These are phyloP conservation scores for Pilatotrama ljubarskyi DNA, from an alignment of 768 basidiomycete genomes.

Conservation along the genomic window DNA sequence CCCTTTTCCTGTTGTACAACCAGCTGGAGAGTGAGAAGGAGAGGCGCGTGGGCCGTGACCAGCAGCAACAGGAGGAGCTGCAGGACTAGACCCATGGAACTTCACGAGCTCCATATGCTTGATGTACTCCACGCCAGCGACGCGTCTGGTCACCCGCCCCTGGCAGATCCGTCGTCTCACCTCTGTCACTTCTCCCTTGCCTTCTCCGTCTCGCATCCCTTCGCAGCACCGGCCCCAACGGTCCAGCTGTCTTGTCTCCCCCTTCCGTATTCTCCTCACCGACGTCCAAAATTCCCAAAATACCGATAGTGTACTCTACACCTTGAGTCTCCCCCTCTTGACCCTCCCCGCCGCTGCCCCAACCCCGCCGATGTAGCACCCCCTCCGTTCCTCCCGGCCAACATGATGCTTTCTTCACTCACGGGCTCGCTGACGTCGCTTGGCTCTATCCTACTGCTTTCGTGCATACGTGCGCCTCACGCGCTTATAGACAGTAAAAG, in stretches of 20 bases:
- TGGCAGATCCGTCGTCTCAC: neutral
- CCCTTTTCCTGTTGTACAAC: constrained; percentile 94
- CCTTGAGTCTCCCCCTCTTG: constrained; percentile 7
- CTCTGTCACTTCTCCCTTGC: neutral
- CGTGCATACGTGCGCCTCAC: constrained; percentile 28
- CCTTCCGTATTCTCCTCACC: neutral
- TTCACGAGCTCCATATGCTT: constrained; percentile 4
- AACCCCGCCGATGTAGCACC: constrained; percentile 16
- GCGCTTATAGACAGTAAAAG: constrained; percentile 33
- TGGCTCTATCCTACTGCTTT: constrained; percentile 26
- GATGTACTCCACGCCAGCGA: constrained; percentile 2
- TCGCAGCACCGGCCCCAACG: neutral
- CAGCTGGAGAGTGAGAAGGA: constrained; percentile 97
- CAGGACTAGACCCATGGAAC: constrained; percentile 27
- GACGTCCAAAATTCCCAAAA: constrained; percentile 12
- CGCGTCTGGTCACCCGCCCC: neutral
- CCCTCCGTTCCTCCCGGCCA: constrained; percentile 10
- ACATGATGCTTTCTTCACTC: constrained; percentile 23
- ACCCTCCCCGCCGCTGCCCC: constrained; percentile 10
- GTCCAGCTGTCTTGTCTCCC: neutral
- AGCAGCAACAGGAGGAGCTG: constrained; percentile 69
- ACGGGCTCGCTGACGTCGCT: constrained; percentile 22
- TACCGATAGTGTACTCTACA: constrained; percentile 12
- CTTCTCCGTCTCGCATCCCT: constrained; percentile 2
- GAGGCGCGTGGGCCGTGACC: constrained; percentile 83